These are phyloP conservation scores for Azolla pinnata DNA, from an alignment of 75 land plant genomes.

Conservation along the genomic window DNA sequence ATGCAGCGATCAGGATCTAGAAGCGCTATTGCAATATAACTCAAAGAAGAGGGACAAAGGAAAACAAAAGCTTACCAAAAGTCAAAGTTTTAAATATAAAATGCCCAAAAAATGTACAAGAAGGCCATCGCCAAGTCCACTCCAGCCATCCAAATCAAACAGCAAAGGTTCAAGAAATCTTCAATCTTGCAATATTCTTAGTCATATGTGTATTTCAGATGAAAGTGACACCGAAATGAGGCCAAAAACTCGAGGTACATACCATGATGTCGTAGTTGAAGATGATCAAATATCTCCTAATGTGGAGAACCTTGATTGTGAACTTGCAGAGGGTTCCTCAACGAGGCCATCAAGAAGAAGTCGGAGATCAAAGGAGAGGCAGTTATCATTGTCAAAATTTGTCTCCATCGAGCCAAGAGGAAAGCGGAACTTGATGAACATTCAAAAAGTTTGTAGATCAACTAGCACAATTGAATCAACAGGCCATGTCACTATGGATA, in stretches of 20 bases:
- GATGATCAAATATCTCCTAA: neutral
- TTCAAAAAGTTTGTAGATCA: too few species aligned
- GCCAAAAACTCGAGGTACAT: too few species aligned
- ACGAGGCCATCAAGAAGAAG: too few species aligned
- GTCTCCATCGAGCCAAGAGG: neutral
- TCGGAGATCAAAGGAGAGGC: neutral
- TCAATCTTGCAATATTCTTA: neutral
- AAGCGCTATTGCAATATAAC: neutral
- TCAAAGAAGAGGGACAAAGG: neutral
- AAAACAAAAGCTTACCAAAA: neutral
- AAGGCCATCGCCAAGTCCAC: neutral
- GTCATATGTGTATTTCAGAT: neutral
- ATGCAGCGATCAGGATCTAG: neutral
- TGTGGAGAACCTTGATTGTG: too few species aligned
- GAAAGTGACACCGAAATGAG: neutral
- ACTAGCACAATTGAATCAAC: neutral
- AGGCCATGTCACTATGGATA: neutral
- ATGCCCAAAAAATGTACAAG: neutral
- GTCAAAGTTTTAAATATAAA: neutral
- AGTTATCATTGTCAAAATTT: conserved; percentile 7
- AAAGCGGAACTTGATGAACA: conserved; percentile 7
- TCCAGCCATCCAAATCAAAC: neutral
- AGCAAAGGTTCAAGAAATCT: neutral
- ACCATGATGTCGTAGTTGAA: too few species aligned
- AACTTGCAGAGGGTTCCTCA: neutral